Conservation (phyloP, 805 yeast genomes). For the Kodamaea restingae region DNA sequence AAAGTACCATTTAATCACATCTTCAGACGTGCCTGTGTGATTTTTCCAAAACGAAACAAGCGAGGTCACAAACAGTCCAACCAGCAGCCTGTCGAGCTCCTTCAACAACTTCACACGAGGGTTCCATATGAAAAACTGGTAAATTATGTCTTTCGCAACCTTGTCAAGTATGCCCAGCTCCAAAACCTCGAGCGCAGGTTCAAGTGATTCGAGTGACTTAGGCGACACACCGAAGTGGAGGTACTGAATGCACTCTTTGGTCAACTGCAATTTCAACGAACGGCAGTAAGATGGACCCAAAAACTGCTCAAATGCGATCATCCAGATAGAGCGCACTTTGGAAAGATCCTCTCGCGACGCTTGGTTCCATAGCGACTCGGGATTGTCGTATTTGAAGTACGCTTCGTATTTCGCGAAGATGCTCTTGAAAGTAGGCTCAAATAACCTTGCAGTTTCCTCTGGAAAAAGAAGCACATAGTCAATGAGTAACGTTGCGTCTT, state of each 20-base stretch:
- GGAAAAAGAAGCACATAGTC: slow-evolving; percentile 19
- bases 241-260: slow-evolving; percentile 1
- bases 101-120: slow-evolving; percentile 24
- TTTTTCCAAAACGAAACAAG: slow-evolving; percentile 6
- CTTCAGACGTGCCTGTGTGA: background rate
- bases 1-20: slow-evolving; percentile 19
- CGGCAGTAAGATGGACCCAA: slow-evolving; percentile 5
- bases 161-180: slow-evolving; percentile 2
- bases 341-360: slow-evolving; percentile 3
- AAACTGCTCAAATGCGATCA: slow-evolving; percentile 13
- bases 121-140: slow-evolving; percentile 33
- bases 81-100: slow-evolving; percentile 2
- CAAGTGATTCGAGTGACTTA: background rate
- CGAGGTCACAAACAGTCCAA: slow-evolving; percentile 1
- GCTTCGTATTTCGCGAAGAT: slow-evolving; percentile 11
- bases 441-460: slow-evolving; percentile 8
- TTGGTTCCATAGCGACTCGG: slow-evolving; percentile 13
- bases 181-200: slow-evolving; percentile 2
- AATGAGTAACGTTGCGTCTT: slow-evolving; percentile 15
- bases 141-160: slow-evolving; percentile 11
- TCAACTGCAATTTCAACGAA: slow-evolving; percentile 1
- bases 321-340: slow-evolving; percentile 14
- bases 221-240: background rate
- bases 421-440: slow-evolving; percentile 5
- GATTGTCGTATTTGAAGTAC: slow-evolving; percentile 10